Percentiles rank a stretch among this genome's conserved stretches.
These are phyloP conservation scores for Logfia minima DNA, from an alignment of 129 eudicot genomes.

Conservation along the genomic window DNA sequence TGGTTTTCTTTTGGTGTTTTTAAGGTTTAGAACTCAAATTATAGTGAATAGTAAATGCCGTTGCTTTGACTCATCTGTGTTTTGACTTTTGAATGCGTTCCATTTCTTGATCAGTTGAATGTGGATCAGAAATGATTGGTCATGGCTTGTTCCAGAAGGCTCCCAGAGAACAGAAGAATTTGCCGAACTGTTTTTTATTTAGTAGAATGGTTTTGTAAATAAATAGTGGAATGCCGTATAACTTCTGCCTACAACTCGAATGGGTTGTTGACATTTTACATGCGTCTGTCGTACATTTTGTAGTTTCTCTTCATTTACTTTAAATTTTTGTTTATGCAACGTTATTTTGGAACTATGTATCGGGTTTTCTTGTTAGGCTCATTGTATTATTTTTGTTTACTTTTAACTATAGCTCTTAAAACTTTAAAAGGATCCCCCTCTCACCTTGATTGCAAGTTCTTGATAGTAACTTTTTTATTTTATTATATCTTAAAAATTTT, in stretches of 20 bases:
- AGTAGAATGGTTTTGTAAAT: conserved; percentile 28
- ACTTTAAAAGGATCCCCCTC: not conserved
- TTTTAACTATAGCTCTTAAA: not conserved
- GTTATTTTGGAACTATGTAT: conserved; percentile 4
- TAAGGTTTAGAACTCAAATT: not conserved
- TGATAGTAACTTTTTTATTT: no score
- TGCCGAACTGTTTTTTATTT: conserved; percentile 1
- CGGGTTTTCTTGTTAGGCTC: not conserved
- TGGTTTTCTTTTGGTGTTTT: not conserved
- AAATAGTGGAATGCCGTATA: conserved; percentile 30
- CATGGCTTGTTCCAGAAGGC: conserved; percentile 10
- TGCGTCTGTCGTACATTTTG: conserved; percentile 16
- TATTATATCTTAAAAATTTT: no score
- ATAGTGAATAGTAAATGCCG: not conserved
- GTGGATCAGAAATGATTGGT: conserved; percentile 22
- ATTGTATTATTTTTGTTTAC: not conserved
- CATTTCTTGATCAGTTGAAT: conserved; percentile 13
- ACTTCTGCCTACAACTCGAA: conserved; percentile 10
- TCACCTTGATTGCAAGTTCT: no score
- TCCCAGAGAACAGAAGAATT: conserved; percentile 2
- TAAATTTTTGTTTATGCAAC: conserved; percentile 18
- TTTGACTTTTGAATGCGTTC: no score
- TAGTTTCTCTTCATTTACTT: conserved; percentile 18
- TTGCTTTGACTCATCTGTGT: not conserved
- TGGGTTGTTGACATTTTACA: not conserved